Base-by-base conservation (phyloP, 2,329 filamentous ascomycete genomes). In the Stachybotrys chlorohalonatus region DNA sequence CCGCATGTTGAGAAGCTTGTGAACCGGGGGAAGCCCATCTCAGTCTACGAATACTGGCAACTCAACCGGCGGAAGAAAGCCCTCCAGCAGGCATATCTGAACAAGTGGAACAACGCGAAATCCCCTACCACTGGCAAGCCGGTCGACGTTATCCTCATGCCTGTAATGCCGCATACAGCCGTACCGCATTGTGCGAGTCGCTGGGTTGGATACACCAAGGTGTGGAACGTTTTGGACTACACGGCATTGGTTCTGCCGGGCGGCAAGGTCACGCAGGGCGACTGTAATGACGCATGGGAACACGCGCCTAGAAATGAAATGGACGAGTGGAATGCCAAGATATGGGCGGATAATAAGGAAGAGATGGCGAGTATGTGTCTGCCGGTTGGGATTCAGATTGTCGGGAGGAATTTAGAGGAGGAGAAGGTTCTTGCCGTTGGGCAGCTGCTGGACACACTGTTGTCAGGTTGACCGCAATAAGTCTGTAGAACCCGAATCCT, bases 11-110 rank as follows among this genome's bases (percentile, higher is more conserved):
- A 84, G 60, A 73, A 69, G 0, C 71, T 87, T 6, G 65, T 86
- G 13, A 79, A 80, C 52, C 71, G 73, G 0, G 78, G 73, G 2
- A 59, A 73, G 11, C 64, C 81, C 1, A 80, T 86, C 13, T 83
- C 80, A 0, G 81, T 86, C 0, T 85, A 81, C 55, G 73, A 83
- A 5, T 87, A 87, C 66, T 87, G 83, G 84, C 82, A 86, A 59
- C 72, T 87, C 7, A 86, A 86, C 66, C 80, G 72, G 56, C 72
- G 74, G 31, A 86, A 86, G 61, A 55, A 73, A 31, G 70, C 68
- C 0, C 51, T 66, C 0, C 64, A 66, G 31, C 63, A 67, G 24
- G 58, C 58, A 1, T 85, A 83, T 54, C 71, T 85, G 1, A 75
- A 83, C 51, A 79, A 82, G 55, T 87, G 83, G 83, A 77, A 78